A percentile compares a stretch with the other conserved stretches of the same genome.
Evolutionary conservation across 2,329 filamentous ascomycete species (phyloP).

Genomic region (Apiospora koreana): DNA sequence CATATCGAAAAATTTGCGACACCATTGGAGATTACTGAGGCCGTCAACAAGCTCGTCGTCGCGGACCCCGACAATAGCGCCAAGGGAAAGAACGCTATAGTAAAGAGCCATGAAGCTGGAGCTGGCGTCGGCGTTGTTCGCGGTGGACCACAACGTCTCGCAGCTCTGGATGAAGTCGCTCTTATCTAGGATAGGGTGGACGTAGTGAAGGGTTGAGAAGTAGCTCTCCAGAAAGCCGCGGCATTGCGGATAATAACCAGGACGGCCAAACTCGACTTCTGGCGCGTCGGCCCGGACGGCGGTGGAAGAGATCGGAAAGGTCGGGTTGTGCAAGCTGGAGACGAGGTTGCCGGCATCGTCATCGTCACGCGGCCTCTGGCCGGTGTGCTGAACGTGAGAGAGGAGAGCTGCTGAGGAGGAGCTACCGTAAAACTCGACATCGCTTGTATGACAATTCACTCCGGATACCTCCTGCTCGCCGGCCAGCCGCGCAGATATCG

Average conservation of each 20-base stretch:
- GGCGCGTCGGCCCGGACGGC: not conserved
- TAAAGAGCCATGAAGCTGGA: conserved; percentile 49
- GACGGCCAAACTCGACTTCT: no score
- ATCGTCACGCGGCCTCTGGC: conserved; percentile 17
- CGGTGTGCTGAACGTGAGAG: conserved; percentile 39
- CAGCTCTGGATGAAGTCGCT: conserved; percentile 42
- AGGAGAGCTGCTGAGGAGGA: conserved; percentile 47
- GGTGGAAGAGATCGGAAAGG: conserved; percentile 35
- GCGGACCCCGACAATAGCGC: conserved; percentile 44
- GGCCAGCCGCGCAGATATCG: conserved; percentile 27
- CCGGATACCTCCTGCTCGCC: conserved; percentile 41
- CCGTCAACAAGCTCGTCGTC: conserved; percentile 45
- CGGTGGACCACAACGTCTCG: conserved; percentile 26
- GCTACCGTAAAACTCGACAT: conserved; percentile 49
- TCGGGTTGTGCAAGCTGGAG: conserved; percentile 46
- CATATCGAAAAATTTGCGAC: conserved; percentile 45
- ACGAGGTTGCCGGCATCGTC: conserved; percentile 39
- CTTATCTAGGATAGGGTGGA: conserved; percentile 50
- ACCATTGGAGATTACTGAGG: conserved; percentile 46
- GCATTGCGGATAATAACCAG: conserved; percentile 40
- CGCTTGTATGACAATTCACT: conserved; percentile 45
- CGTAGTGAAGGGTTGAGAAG: conserved; percentile 49
- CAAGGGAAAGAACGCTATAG: conserved; percentile 47
- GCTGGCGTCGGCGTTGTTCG: no score
- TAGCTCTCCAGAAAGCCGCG: conserved; percentile 47